A percentile compares a stretch with the other conserved stretches of the same genome.
Conservation (phyloP, 78 protist species). For the Planoprotostelium fungivorum region DNA sequence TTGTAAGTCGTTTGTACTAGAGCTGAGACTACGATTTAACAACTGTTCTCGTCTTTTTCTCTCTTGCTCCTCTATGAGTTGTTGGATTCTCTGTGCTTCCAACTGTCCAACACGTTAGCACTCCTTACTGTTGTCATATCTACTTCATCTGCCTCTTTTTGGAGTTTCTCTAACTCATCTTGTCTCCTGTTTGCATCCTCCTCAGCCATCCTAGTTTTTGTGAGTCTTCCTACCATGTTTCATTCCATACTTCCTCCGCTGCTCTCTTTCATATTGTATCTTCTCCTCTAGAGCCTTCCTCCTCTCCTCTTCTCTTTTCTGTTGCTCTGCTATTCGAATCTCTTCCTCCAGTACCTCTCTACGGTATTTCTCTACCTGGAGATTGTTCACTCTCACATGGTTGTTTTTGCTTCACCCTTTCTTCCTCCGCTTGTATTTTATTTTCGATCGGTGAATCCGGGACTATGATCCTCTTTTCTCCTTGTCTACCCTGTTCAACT, state of each 20-base stretch:
- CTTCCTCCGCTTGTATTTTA: not conserved
- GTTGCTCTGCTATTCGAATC: not conserved
- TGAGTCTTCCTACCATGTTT: too few species aligned
- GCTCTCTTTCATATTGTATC: not conserved
- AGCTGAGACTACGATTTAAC: too few species aligned
- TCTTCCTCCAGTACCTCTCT: not conserved
- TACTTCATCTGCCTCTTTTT: not conserved
- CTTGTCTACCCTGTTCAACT: not conserved
- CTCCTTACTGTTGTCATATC: not conserved
- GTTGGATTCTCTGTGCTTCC: not conserved
- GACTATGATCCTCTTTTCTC: not conserved
- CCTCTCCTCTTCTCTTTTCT: not conserved
- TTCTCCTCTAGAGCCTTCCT: not conserved
- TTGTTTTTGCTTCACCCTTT: not conserved
- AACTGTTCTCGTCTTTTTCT: not conserved
- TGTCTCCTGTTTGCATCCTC: not conserved
- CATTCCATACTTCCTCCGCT: not conserved
- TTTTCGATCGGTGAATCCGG: not conserved
- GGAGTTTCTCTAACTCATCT: not conserved
- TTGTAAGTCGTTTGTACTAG: too few species aligned
- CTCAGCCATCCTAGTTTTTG: not conserved
- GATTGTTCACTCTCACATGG: not conserved
- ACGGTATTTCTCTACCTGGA: not conserved
- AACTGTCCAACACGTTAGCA: not conserved
- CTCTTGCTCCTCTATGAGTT: not conserved